These are phyloP conservation scores for Lipomyces kockii DNA, from an alignment of 805 yeast genomes.

Conservation along the genomic window DNA sequence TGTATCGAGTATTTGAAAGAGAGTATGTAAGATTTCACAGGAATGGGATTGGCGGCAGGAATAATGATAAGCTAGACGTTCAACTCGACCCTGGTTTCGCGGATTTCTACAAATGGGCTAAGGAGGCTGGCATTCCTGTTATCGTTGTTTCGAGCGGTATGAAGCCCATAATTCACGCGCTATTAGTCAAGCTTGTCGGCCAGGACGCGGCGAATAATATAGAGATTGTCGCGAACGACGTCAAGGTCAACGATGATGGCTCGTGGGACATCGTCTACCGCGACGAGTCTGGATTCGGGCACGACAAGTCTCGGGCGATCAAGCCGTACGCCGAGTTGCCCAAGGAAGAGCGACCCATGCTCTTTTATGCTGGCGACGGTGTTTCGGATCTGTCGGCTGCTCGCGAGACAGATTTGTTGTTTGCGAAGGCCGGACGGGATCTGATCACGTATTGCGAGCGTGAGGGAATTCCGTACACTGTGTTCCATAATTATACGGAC, in stretches of 20 bases:
- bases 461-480: conserved; percentile 81
- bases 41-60: neutral
- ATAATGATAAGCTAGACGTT: conserved; percentile 49
- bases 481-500: conserved; percentile 75
- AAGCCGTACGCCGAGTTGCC: conserved; percentile 49
- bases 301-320: conserved; percentile 88
- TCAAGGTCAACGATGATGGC: conserved; percentile 57
- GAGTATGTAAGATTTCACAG: conserved; percentile 32
- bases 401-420: conserved; percentile 87
- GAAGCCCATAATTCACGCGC: conserved; percentile 85
- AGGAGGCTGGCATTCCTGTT: conserved; percentile 71
- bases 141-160: conserved; percentile 91
- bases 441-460: conserved; percentile 80
- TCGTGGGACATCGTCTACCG: conserved; percentile 84
- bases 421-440: conserved; percentile 92
- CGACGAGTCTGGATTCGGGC: conserved; percentile 89
- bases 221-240: conserved; percentile 82
- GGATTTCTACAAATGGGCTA: conserved; percentile 79
- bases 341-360: conserved; percentile 57
- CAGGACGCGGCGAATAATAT: conserved; percentile 71
- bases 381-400: conserved; percentile 95
- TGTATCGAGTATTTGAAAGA: conserved; percentile 71
- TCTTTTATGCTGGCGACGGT: conserved; percentile 97
- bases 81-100: conserved; percentile 89
- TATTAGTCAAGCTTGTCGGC: conserved; percentile 76